These are phyloP conservation scores for Yarrowia sp. DNA, from an alignment of 805 yeast genomes.

Conservation along the genomic window DNA sequence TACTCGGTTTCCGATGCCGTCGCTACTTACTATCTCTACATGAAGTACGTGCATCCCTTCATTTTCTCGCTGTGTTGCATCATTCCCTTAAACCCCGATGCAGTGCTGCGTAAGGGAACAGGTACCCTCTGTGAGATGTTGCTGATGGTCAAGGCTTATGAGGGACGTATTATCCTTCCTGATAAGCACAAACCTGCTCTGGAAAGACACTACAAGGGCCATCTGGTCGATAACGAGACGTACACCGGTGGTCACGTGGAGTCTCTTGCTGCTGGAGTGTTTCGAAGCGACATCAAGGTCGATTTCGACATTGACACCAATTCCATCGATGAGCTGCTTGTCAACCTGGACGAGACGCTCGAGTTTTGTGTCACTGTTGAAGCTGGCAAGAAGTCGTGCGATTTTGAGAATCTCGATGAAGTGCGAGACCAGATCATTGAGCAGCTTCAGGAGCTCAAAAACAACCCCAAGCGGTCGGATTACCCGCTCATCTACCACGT, in stretches of 20 bases:
- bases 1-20: conserved; percentile 99
- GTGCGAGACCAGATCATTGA: conserved; percentile 64
- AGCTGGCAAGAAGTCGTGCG: conserved; percentile 66
- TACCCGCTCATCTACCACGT: conserved; percentile 92
- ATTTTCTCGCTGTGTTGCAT: conserved; percentile 94
- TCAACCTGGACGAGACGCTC: conserved; percentile 76
- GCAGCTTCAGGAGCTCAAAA: conserved; percentile 64
- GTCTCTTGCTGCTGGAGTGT: conserved; percentile 96
- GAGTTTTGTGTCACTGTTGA: conserved; percentile 86
- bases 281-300: conserved; percentile 81
- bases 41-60: conserved; percentile 97
- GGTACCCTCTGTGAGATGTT: conserved; percentile 99
- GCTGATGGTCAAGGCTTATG: conserved; percentile 91
- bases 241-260: conserved; percentile 99
- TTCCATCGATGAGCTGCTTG: conserved; percentile 79
- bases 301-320: conserved; percentile 81
- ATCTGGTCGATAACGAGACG: conserved; percentile 86
- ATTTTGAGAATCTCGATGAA: conserved; percentile 81
- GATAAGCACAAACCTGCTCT: conserved; percentile 92
- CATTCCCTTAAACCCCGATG: conserved; percentile 96
- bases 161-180: conserved; percentile 77
- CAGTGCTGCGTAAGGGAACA: conserved; percentile 93
- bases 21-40: conserved; percentile 94
- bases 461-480: conserved; percentile 71
- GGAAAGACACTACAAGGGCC: conserved; percentile 92